phyloP scores from a whole-genome alignment of 1,139 yeast species.

The Blastobotrys arbuscula region DNA sequence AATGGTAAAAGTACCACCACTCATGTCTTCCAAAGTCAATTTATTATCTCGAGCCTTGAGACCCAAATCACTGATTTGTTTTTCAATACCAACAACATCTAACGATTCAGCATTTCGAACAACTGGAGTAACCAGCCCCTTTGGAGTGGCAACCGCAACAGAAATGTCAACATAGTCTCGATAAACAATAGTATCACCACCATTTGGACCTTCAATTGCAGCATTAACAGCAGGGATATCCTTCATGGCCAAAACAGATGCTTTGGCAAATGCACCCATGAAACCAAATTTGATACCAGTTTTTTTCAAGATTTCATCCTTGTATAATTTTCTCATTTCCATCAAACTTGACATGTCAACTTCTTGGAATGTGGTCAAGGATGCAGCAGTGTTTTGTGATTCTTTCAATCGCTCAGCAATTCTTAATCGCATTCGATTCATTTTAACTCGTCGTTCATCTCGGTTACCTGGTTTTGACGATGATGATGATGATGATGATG shows the following conservation, averaged over 20 bases:
- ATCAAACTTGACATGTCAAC: conserved; percentile 91
- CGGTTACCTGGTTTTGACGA: conserved; percentile 56
- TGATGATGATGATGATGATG: conserved; percentile 30
- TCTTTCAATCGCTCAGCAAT: conserved; percentile 99
- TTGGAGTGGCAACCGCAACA: conserved; percentile 98
- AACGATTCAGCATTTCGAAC: conserved; percentile 95
- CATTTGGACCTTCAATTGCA: conserved; percentile 66
- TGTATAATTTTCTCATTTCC: conserved; percentile 94
- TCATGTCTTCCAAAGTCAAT: conserved; percentile 95
- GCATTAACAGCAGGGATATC: conserved; percentile 95
- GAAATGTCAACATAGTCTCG: conserved; percentile 96
- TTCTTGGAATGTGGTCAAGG: conserved; percentile 96
- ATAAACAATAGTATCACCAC: conserved; percentile 87
- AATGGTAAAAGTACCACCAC: conserved; percentile 98
- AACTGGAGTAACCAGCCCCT: conserved; percentile 97
- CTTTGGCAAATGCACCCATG: conserved; percentile 98
- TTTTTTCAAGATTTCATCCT: conserved; percentile 92
- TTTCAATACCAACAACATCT: conserved; percentile 82
- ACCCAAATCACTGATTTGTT: conserved; percentile 77
- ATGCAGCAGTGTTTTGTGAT: conserved; percentile 98
- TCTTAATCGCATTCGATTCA: conserved; percentile 99
- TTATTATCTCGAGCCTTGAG: conserved; percentile 95
- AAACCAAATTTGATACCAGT: conserved; percentile 95
- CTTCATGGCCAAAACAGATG: conserved; percentile 87
- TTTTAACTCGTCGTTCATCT: conserved; percentile 87